These are phyloP conservation scores for Arabidopsis suecica DNA, from an alignment of 345 rosid species.

Conservation along the genomic window DNA sequence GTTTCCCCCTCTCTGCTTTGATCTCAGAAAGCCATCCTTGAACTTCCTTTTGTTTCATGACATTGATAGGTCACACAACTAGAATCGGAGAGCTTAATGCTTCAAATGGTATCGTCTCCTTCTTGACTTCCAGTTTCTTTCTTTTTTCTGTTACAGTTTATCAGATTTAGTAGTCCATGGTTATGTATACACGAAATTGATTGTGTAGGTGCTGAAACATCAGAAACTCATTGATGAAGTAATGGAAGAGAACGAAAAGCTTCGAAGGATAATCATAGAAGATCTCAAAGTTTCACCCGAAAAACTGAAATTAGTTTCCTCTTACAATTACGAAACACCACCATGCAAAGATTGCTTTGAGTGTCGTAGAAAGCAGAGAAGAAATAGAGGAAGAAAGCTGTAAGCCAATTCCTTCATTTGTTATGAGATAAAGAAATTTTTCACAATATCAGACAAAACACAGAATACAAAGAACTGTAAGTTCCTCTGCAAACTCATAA, in stretches of 20 bases:
- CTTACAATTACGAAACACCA: conserved; percentile 49
- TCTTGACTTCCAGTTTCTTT: conserved; percentile 1
- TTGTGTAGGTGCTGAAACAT: conserved; percentile 73
- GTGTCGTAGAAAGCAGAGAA: conserved; percentile 91
- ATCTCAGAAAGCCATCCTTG: neutral
- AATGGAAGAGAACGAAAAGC: conserved; percentile 79
- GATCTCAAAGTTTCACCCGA: conserved; percentile 80
- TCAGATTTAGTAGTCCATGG: conserved; percentile 9
- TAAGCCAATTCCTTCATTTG: conserved; percentile 32
- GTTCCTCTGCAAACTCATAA: conserved; percentile 34
- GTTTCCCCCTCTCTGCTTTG: conserved; percentile 47
- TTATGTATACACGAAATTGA: conserved; percentile 1
- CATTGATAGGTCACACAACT: conserved; percentile 60
- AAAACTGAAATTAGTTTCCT: conserved; percentile 59
- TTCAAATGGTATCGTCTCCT: conserved; percentile 75
- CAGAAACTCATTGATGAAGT: conserved; percentile 79
- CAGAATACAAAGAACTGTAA: conserved; percentile 36
- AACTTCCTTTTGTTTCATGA: conserved; percentile 7
- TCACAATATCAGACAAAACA: conserved; percentile 33
- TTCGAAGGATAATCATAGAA: conserved; percentile 67
- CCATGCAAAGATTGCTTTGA: conserved; percentile 80
- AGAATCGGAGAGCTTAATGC: conserved; percentile 74
- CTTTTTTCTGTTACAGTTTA: conserved; percentile 19
- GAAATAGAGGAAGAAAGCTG: conserved; percentile 45
- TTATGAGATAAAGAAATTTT: conserved; percentile 22